Conservation (phyloP, 2,329 filamentous ascomycete species). For the Trichoderma sp. region DNA sequence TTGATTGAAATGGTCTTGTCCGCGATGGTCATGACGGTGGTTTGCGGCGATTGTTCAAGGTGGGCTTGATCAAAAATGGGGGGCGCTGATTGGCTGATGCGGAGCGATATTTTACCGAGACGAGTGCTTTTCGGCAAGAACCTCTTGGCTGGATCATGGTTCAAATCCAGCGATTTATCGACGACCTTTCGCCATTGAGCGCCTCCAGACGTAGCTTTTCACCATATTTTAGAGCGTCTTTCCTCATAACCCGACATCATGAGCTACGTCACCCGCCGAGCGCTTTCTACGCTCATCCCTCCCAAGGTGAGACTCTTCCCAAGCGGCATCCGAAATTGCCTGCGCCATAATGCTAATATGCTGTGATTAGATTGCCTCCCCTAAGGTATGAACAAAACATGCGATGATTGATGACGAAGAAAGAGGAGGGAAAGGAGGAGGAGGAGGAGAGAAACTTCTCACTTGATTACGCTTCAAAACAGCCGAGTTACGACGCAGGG, state of each 20-base stretch:
- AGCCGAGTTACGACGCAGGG: background rate
- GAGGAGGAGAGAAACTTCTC: too few species aligned
- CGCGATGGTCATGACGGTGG: constrained; percentile 25
- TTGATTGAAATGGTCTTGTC: constrained; percentile 26
- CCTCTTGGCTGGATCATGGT: constrained; percentile 33
- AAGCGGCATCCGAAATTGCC: constrained; percentile 33
- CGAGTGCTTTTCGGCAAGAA: constrained; percentile 53
- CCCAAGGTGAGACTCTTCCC: constrained; percentile 74
- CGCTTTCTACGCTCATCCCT: constrained; percentile 96
- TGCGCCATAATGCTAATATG: constrained; percentile 41
- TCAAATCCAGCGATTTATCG: constrained; percentile 29
- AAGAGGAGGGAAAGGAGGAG: background rate
- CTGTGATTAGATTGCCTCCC: constrained; percentile 70
- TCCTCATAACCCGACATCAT: constrained; percentile 59
- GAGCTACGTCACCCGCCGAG: constrained; percentile 89
- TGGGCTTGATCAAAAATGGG: constrained; percentile 27
- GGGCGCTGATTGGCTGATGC: constrained; percentile 45
- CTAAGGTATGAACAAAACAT: constrained; percentile 60
- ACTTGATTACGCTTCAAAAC: constrained; percentile 4
- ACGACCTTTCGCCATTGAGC: constrained; percentile 39
- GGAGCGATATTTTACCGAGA: constrained; percentile 49
- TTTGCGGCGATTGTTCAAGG: constrained; percentile 36
- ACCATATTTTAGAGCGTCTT: constrained; percentile 29
- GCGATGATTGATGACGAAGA: background rate
- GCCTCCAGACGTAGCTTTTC: constrained; percentile 37